Conservation (phyloP, 257 asterid species). For the Solanum rostratum region DNA sequence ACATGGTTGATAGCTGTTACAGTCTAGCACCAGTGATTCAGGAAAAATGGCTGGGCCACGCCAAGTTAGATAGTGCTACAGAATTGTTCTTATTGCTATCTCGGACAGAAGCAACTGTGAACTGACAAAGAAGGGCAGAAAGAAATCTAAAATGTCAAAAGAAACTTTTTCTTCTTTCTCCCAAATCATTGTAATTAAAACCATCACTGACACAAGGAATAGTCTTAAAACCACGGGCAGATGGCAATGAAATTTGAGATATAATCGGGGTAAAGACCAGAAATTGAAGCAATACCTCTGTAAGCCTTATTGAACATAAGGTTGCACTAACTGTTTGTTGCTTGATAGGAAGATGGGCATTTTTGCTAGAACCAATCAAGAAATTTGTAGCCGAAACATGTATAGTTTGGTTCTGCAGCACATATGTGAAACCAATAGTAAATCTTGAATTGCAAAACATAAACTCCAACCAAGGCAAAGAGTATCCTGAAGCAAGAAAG, state of each 20-base stretch:
- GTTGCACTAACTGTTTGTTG: slow-evolving; percentile 40
- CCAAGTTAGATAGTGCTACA: not conserved
- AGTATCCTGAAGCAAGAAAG: not conserved
- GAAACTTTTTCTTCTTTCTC: not conserved
- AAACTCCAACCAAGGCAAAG: not conserved
- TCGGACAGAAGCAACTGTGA: not conserved
- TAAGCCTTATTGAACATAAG: slow-evolving; percentile 47
- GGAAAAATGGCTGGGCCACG: not conserved
- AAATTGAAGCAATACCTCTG: slow-evolving; percentile 32
- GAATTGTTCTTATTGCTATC: not conserved
- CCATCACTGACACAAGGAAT: not conserved
- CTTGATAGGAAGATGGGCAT: slow-evolving; percentile 52
- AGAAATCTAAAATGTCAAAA: not conserved
- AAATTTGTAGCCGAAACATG: slow-evolving; percentile 40
- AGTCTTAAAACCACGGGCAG: not conserved
- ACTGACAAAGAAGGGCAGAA: not conserved
- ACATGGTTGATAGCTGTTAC: not conserved
- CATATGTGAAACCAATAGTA: not conserved
- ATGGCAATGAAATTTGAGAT: not conserved
- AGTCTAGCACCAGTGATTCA: not conserved
- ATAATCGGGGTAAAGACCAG: not conserved
- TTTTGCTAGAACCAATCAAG: slow-evolving; percentile 55
- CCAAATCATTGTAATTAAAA: not conserved
- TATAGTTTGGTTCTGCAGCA: slow-evolving; percentile 54
- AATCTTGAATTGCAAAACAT: not conserved